A percentile compares a stretch with the other conserved stretches of the same genome.
Evolutionary conservation across 2,329 filamentous ascomycete genomes (phyloP).

Genomic region (Acarospora socialis): DNA sequence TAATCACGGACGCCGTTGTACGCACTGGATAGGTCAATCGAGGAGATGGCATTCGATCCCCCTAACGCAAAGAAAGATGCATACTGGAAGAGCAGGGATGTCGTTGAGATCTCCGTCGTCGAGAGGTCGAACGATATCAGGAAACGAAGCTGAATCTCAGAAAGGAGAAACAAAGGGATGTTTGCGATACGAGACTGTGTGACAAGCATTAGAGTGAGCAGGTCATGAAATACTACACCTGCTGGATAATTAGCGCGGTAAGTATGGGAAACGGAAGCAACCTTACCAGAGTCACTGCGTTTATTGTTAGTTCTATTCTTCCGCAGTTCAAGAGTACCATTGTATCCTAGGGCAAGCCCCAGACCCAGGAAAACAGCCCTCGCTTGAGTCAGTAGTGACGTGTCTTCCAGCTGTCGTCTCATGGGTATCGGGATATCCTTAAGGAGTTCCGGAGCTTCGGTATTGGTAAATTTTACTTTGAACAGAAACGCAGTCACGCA

Average conservation of each 20-base stretch:
- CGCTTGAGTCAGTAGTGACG: slow-evolving; percentile 35
- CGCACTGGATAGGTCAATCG: slow-evolving; percentile 83
- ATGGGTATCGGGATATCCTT: slow-evolving; percentile 23
- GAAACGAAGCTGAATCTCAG: slow-evolving; percentile 46
- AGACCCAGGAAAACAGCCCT: slow-evolving; percentile 37
- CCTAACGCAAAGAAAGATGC: slow-evolving; percentile 80
- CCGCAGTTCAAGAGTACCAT: slow-evolving; percentile 18
- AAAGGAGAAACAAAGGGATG: slow-evolving; percentile 68
- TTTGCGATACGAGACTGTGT: slow-evolving; percentile 80
- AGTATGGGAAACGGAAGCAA: slow-evolving; percentile 12
- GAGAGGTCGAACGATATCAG: slow-evolving; percentile 28
- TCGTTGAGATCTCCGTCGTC: slow-evolving; percentile 45
- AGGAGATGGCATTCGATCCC: slow-evolving; percentile 87
- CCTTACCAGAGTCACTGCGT: slow-evolving; percentile 2
- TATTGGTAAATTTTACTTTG: slow-evolving; percentile 76
- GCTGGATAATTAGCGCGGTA: too few species aligned
- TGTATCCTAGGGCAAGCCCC: slow-evolving; percentile 21
- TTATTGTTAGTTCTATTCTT: background rate
- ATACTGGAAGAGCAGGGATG: slow-evolving; percentile 64
- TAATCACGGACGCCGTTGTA: slow-evolving; percentile 85
- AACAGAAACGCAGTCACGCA: slow-evolving; percentile 55
- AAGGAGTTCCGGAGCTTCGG: slow-evolving; percentile 77
- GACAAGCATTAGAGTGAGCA: slow-evolving; percentile 64
- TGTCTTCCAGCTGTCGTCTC: slow-evolving; percentile 24
- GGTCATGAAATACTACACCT: slow-evolving; percentile 40